These are phyloP conservation scores for Clarireedia homoeocarpa DNA, from an alignment of 2,329 filamentous ascomycete species.

Conservation along the genomic window DNA sequence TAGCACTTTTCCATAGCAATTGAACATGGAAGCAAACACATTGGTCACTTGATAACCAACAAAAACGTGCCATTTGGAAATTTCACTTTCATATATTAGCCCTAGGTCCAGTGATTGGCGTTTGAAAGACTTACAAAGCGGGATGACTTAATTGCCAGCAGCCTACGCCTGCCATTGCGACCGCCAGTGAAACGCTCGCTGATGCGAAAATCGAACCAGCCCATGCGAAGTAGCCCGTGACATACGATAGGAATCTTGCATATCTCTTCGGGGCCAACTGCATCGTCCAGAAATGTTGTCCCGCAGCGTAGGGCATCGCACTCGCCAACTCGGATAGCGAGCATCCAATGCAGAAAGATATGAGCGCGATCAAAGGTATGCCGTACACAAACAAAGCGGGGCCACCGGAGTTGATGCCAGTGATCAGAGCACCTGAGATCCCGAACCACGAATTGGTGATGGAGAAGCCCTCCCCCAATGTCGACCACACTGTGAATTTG, in stretches of 20 bases:
- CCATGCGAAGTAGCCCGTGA: slow-evolving; percentile 8
- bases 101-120: background rate
- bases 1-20: slow-evolving; percentile 2
- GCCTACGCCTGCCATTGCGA: slow-evolving; percentile 3
- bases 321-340: slow-evolving; percentile 7
- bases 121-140: background rate
- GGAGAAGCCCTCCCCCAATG: slow-evolving; percentile 6
- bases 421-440: slow-evolving; percentile 7
- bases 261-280: slow-evolving; percentile 6
- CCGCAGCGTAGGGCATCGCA: slow-evolving; percentile 9
- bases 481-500: slow-evolving; percentile 8
- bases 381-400: slow-evolving; percentile 9
- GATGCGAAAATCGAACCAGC: slow-evolving; percentile 6
- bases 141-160: slow-evolving; percentile 6
- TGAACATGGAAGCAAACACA: slow-evolving; percentile 5
- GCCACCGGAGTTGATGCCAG: slow-evolving; percentile 4
- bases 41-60: slow-evolving; percentile 5
- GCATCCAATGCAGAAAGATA: slow-evolving; percentile 2
- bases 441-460: slow-evolving; percentile 9
- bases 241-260: slow-evolving; percentile 4
- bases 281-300: slow-evolving; percentile 9
- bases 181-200: slow-evolving; percentile 3
- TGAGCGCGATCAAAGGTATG: background rate
- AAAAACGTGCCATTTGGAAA: slow-evolving; percentile 5
- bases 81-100: background rate